These are phyloP conservation scores for Paramecium primaurelia DNA, from an alignment of 73 alveolate species.

Conservation along the genomic window DNA sequence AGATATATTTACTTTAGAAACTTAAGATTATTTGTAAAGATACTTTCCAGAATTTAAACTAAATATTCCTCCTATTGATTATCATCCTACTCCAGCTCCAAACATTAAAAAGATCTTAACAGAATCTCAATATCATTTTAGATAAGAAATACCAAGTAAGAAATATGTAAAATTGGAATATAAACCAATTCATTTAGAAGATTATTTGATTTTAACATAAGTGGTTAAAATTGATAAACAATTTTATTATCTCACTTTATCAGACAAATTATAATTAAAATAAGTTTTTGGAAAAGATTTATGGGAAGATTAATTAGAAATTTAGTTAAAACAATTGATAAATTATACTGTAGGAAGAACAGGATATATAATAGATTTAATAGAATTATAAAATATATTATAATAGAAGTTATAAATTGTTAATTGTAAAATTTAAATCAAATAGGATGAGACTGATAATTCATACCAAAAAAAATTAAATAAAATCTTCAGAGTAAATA, in stretches of 20 bases:
- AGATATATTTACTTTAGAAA: neutral
- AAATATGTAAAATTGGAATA: neutral
- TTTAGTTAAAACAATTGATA: neutral
- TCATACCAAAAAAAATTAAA: neutral
- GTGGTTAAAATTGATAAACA: neutral
- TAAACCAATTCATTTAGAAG: neutral
- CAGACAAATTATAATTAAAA: neutral
- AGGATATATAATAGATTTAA: neutral
- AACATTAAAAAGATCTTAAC: neutral
- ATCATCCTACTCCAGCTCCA: neutral
- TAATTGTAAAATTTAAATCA: neutral
- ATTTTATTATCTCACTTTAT: neutral
- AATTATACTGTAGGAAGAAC: conserved; percentile 13
- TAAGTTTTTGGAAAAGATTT: neutral
- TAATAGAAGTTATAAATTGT: neutral
- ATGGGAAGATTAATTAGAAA: neutral
- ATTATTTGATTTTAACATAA: neutral
- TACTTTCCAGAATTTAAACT: conserved; percentile 14
- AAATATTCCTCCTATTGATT: neutral
- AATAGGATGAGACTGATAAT: conserved; percentile 4
- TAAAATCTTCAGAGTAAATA: neutral
- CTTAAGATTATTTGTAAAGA: neutral
- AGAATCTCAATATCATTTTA: neutral
- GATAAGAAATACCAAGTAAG: neutral
- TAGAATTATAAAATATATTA: neutral